Percentiles rank a stretch among this genome's conserved stretches.
Evolutionary conservation across 1,284 basidiomycete species (phyloP).

Genomic region (Ganoderma lingzhi): DNA sequence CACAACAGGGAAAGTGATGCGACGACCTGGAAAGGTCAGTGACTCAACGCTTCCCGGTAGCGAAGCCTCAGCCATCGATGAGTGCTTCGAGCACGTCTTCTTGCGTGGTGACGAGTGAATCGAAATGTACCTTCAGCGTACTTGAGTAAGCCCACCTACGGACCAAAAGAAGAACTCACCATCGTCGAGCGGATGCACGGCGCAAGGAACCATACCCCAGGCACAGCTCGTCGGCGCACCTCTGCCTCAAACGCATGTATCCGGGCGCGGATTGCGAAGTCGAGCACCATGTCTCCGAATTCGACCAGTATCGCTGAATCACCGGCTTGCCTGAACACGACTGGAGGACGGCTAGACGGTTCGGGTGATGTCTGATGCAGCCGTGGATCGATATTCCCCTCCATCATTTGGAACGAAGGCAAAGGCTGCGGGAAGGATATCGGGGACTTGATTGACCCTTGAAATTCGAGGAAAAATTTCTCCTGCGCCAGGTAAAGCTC

Average conservation of each 20-base stretch:
- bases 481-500: conserved; percentile 19
- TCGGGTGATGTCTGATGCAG: conserved; percentile 41
- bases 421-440: neutral
- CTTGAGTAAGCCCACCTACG: neutral
- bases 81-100: conserved; percentile 50
- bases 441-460: neutral
- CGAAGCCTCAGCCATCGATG: conserved; percentile 44
- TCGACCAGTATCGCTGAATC: conserved; percentile 68
- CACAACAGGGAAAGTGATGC: conserved; percentile 67
- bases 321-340: conserved; percentile 62
- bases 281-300: conserved; percentile 59
- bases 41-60: conserved; percentile 51
- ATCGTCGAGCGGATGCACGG: conserved; percentile 68
- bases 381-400: conserved; percentile 43
- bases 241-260: conserved; percentile 64
- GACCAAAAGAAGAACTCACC: conserved; percentile 42
- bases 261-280: conserved; percentile 58
- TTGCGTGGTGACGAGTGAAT: conserved; percentile 52
- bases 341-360: conserved; percentile 35
- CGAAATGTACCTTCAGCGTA: conserved; percentile 55
- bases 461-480: conserved; percentile 16
- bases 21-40: conserved; percentile 58
- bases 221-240: conserved; percentile 42
- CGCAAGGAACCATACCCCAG: conserved; percentile 54
- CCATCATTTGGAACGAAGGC: conserved; percentile 11